Evolutionary conservation across 331 rosid genomes (phyloP).

Genomic region (Erythrophleum ivorense): DNA sequence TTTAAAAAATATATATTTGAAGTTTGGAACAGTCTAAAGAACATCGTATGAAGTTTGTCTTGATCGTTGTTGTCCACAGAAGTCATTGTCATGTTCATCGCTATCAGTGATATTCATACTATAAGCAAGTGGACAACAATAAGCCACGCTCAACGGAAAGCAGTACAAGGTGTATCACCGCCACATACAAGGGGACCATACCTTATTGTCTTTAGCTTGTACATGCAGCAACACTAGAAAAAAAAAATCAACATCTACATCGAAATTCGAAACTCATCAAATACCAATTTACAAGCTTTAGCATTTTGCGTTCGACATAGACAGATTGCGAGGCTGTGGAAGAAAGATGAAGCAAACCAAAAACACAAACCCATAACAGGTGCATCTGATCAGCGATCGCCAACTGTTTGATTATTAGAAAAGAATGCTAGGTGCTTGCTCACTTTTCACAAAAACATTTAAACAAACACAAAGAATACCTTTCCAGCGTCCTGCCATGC

Average conservation of each 20-base stretch:
- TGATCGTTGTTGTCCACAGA: neutral
- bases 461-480: conserved; percentile 41
- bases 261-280: conserved; percentile 10
- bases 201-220: conserved; percentile 24
- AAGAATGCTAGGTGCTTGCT: neutral
- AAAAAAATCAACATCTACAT: conserved; percentile 33
- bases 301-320: neutral
- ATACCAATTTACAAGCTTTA: conserved; percentile 3
- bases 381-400: neutral
- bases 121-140: conserved; percentile 33
- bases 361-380: neutral
- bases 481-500: conserved; percentile 90
- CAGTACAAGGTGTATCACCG: conserved; percentile 1
- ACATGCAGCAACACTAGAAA: neutral
- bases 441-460: neutral
- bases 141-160: conserved; percentile 46
- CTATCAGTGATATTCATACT: neutral
- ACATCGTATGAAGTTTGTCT: conserved; percentile 3
- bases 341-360: neutral
- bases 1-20: neutral
- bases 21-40: neutral
- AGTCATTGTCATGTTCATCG: conserved; percentile 6
- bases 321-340: conserved; percentile 21
- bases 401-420: conserved; percentile 24
- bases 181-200: conserved; percentile 33